Evolutionary conservation across 148 eudicot species (phyloP).

Genomic region (Heliosperma pusillum): DNA sequence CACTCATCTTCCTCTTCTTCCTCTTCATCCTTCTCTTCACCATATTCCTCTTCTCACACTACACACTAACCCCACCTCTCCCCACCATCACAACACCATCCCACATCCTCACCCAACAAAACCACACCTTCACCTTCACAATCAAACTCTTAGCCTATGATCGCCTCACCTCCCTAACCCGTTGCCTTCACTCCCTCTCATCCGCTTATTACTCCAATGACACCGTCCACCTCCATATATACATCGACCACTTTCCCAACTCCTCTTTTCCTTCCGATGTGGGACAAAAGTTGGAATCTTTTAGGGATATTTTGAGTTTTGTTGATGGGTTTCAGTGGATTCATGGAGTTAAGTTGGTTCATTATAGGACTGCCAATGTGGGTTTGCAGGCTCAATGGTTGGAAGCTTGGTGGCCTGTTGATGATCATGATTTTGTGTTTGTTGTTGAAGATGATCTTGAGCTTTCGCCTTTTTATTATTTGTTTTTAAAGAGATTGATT

Average conservation of each 20-base stretch:
- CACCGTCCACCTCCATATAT: constrained; percentile 66
- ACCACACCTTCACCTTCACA: constrained; percentile 50
- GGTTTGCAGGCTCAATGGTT: constrained; percentile 96
- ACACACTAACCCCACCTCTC: constrained; percentile 25
- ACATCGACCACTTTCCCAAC: constrained; percentile 58
- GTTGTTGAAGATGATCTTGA: constrained; percentile 96
- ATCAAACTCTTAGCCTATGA: constrained; percentile 76
- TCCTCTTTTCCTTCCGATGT: constrained; percentile 9
- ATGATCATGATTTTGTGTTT: constrained; percentile 84
- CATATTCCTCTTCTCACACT: constrained; percentile 30
- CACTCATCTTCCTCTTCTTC: constrained; percentile 10
- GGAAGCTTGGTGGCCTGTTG: constrained; percentile 92
- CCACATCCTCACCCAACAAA: constrained; percentile 9
- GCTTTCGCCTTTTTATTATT: constrained; percentile 70
- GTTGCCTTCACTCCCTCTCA: constrained; percentile 77
- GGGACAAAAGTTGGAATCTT: constrained; percentile 32
- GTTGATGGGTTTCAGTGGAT: constrained; percentile 71
- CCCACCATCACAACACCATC: constrained; percentile 12
- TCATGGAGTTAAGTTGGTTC: constrained; percentile 65
- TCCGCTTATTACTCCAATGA: constrained; percentile 49
- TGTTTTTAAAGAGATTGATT: constrained; percentile 56
- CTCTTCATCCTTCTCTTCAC: constrained; percentile 10
- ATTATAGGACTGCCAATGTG: constrained; percentile 71
- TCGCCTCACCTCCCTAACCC: constrained; percentile 74
- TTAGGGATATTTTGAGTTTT: constrained; percentile 42